Percentiles rank a stretch among this genome's conserved stretches.
These are phyloP conservation scores for Lentinula aciculospora DNA, from an alignment of 768 basidiomycete species.

Conservation along the genomic window DNA sequence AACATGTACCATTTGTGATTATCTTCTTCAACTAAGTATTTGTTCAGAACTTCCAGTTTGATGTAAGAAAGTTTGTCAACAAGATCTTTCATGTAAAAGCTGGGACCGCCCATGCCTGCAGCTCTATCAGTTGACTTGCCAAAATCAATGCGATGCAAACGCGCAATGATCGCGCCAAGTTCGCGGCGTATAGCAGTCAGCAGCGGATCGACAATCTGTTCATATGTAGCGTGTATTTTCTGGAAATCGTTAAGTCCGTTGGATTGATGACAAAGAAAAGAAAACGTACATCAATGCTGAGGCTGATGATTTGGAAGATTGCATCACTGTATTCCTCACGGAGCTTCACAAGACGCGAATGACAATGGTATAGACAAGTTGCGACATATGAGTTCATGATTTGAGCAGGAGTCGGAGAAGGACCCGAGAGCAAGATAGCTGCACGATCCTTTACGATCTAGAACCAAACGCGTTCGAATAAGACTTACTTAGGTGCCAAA, in stretches of 20 bases:
- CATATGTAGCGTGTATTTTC: constrained; percentile 48
- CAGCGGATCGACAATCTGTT: constrained; percentile 56
- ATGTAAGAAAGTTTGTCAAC: constrained; percentile 83
- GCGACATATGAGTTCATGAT: constrained; percentile 71
- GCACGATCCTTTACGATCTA: constrained; percentile 76
- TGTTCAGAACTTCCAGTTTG: constrained; percentile 68
- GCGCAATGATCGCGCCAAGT: constrained; percentile 68
- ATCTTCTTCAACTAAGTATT: constrained; percentile 68
- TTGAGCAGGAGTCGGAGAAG: constrained; percentile 75
- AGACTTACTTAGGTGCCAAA: neutral
- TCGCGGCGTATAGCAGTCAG: constrained; percentile 73
- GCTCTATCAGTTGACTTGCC: constrained; percentile 64
- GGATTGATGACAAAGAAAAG: neutral
- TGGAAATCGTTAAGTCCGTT: constrained; percentile 17
- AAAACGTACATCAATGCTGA: constrained; percentile 49
- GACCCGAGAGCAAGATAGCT: constrained; percentile 69
- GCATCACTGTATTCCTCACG: constrained; percentile 60
- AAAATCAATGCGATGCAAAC: constrained; percentile 84
- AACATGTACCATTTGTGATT: constrained; percentile 69
- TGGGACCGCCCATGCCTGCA: constrained; percentile 60
- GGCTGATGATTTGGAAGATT: constrained; percentile 49
- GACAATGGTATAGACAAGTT: constrained; percentile 75
- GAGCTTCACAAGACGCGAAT: constrained; percentile 59
- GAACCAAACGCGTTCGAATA: constrained; percentile 4
- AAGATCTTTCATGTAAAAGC: constrained; percentile 89